Conservation (phyloP, 2,329 filamentous ascomycete genomes). For the Nemania diffusa region DNA sequence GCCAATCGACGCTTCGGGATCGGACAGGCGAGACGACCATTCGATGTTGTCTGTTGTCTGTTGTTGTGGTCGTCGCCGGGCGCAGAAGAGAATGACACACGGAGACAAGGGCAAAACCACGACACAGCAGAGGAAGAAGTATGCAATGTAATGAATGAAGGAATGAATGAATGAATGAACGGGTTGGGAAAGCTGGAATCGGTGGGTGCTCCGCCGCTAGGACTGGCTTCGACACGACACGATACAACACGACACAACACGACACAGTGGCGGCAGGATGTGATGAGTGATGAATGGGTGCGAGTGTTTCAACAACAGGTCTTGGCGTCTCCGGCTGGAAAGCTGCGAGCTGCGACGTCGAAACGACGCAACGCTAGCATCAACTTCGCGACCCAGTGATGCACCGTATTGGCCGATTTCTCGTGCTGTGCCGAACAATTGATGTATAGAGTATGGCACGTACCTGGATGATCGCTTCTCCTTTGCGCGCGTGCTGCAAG, state of each 20-base stretch:
- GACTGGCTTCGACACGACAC: constrained; percentile 30
- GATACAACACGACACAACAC: constrained; percentile 27
- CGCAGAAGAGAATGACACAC: constrained; percentile 2
- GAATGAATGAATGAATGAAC: no score
- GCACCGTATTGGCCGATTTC: background rate
- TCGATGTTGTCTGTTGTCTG: no score
- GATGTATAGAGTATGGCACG: background rate
- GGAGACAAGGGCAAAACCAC: constrained; percentile 5
- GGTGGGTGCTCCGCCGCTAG: constrained; percentile 3
- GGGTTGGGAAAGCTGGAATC: no score
- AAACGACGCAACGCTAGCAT: constrained; percentile 40
- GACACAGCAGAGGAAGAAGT: constrained; percentile 19
- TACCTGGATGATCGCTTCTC: constrained; percentile 21
- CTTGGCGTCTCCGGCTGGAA: constrained; percentile 41
- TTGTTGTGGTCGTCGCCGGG: constrained; percentile 35
- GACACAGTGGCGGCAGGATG: constrained; percentile 27
- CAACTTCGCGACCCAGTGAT: constrained; percentile 3
- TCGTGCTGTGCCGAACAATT: background rate
- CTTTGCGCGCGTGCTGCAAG: constrained; percentile 22
- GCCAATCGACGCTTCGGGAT: constrained; percentile 37
- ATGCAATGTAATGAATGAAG: constrained; percentile 5
- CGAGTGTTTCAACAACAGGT: constrained; percentile 41
- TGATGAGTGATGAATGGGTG: constrained; percentile 30
- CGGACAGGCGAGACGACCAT: constrained; percentile 26
- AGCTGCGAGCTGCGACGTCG: constrained; percentile 40